phyloP scores from a whole-genome alignment of 2,329 filamentous ascomycete genomes.

The Aspergillus sp. region DNA sequence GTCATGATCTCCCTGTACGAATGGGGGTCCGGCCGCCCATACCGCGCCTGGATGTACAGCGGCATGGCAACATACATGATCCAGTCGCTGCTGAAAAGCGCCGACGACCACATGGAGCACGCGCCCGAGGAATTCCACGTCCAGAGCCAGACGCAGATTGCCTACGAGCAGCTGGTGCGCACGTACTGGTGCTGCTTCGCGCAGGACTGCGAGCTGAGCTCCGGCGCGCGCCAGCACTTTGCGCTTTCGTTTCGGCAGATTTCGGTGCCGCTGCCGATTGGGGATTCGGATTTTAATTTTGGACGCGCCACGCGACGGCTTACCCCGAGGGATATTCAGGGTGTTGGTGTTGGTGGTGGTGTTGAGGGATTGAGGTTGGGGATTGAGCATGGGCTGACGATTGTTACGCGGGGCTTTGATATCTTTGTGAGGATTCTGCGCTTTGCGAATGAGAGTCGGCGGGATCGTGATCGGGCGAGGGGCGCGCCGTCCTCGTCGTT shows the following conservation, averaged over 20 bases:
- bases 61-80: slow-evolving; percentile 43
- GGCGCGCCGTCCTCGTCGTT: slow-evolving; percentile 16
- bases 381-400: slow-evolving; percentile 35
- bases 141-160: slow-evolving; percentile 29
- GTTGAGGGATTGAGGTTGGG: slow-evolving; percentile 23
- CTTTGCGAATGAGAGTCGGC: slow-evolving; percentile 38
- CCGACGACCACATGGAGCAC: slow-evolving; percentile 39
- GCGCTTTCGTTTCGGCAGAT: slow-evolving; percentile 39
- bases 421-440: slow-evolving; percentile 38
- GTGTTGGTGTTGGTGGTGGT: slow-evolving; percentile 8
- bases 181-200: slow-evolving; percentile 41
- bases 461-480: slow-evolving; percentile 25
- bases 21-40: slow-evolving; percentile 37
- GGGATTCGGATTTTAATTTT: slow-evolving; percentile 38
- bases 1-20: slow-evolving; percentile 40
- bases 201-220: slow-evolving; percentile 39
- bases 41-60: slow-evolving; percentile 42
- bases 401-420: slow-evolving; percentile 39
- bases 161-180: slow-evolving; percentile 39
- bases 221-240: slow-evolving; percentile 38
- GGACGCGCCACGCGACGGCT: slow-evolving; percentile 15
- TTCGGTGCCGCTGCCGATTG: slow-evolving; percentile 36
- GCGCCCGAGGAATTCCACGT: slow-evolving; percentile 35
- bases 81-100: slow-evolving; percentile 36
- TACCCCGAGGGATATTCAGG: slow-evolving; percentile 30